phyloP scores from a whole-genome alignment of 345 rosid genomes.

The Kandelia obovata region DNA sequence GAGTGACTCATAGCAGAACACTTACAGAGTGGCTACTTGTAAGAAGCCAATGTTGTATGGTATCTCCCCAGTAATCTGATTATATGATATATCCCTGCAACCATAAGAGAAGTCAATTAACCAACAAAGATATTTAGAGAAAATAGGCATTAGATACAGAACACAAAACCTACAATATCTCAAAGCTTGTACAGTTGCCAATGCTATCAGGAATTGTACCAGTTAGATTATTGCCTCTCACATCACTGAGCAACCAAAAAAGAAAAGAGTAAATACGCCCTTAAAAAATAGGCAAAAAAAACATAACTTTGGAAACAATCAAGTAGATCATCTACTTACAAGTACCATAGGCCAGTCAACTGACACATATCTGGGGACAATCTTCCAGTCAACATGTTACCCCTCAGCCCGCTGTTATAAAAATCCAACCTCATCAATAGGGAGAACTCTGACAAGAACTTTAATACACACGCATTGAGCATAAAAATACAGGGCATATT shows the following conservation, averaged over 20 bases:
- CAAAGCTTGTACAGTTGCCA: slow-evolving; percentile 96
- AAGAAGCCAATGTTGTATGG: slow-evolving; percentile 93
- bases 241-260: slow-evolving; percentile 55
- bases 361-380: slow-evolving; percentile 90
- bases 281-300: background rate
- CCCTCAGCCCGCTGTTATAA: slow-evolving; percentile 67
- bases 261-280: background rate
- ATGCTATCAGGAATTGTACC: slow-evolving; percentile 82
- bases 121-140: too few relatives aligned
- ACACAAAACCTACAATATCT: slow-evolving; percentile 64
- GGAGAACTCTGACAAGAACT: background rate
- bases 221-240: slow-evolving; percentile 78
- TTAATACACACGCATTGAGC: background rate
- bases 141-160: too few relatives aligned
- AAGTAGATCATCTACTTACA: slow-evolving; percentile 50
- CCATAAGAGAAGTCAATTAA: background rate
- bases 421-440: background rate
- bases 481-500: background rate
- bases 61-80: slow-evolving; percentile 77
- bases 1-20: background rate
- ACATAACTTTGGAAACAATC: background rate
- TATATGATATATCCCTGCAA: slow-evolving; percentile 82
- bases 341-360: slow-evolving; percentile 90
- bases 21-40: slow-evolving; percentile 98
- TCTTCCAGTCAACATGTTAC: slow-evolving; percentile 72